Evolutionary conservation across 352 stramenopile species (phyloP).

Genomic region (Pythium sukuiense): DNA sequence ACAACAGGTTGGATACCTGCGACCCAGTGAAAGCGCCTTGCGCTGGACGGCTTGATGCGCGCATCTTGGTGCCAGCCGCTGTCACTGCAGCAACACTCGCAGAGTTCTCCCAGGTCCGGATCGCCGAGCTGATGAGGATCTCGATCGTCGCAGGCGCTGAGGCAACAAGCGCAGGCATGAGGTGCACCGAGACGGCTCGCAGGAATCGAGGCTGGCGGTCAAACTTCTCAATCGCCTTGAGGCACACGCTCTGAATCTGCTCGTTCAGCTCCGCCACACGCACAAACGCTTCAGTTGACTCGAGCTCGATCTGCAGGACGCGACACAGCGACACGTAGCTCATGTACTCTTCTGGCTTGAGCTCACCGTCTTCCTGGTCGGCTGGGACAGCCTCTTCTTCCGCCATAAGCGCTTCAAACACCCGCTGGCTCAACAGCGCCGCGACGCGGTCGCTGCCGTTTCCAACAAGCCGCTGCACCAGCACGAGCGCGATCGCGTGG

Average conservation of each 20-base stretch:
- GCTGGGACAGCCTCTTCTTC: slow-evolving; percentile 13
- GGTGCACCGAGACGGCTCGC: slow-evolving; percentile 41
- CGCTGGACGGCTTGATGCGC: slow-evolving; percentile 14
- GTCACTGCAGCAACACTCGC: slow-evolving; percentile 11
- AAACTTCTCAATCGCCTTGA: slow-evolving; percentile 40
- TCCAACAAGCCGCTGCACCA: slow-evolving; percentile 16
- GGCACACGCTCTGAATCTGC: slow-evolving; percentile 37
- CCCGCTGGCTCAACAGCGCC: slow-evolving; percentile 21
- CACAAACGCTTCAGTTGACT: slow-evolving; percentile 22
- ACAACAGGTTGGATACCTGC: slow-evolving; percentile 53
- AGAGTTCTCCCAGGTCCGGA: slow-evolving; percentile 23
- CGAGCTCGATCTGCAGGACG: slow-evolving; percentile 39
- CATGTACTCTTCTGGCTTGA: slow-evolving; percentile 5
- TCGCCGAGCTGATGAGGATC: slow-evolving; percentile 16
- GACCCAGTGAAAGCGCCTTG: slow-evolving; percentile 16
- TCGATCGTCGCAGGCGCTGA: slow-evolving; percentile 11
- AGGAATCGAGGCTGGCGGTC: slow-evolving; percentile 44
- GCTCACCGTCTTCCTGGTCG: slow-evolving; percentile 7
- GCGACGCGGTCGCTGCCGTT: slow-evolving; percentile 21
- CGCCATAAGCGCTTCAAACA: slow-evolving; percentile 19
- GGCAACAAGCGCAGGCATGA: slow-evolving; percentile 48
- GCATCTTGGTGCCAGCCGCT: slow-evolving; percentile 9
- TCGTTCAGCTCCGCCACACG: slow-evolving; percentile 13
- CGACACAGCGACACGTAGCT: slow-evolving; percentile 53
- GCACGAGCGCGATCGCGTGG: slow-evolving; percentile 27